phyloP scores from a whole-genome alignment of 208 protist species.

The Acanthamoeba quina region DNA sequence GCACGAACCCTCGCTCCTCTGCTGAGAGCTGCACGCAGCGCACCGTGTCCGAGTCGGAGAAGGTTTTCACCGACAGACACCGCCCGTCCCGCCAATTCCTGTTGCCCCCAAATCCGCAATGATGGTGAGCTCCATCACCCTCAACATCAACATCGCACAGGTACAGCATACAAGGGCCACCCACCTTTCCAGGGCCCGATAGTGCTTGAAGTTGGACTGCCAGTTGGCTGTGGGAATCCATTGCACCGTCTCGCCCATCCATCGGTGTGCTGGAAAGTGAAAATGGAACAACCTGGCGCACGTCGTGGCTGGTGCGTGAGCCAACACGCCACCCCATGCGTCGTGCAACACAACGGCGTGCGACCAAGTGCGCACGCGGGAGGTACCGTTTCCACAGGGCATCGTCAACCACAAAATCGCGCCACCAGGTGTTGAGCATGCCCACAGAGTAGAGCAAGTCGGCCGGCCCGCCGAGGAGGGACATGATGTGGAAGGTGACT shows the following conservation, averaged over 20 bases:
- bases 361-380: no score
- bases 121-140: background rate
- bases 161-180: no score
- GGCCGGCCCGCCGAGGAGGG: slow-evolving; percentile 7
- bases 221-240: slow-evolving; percentile 44
- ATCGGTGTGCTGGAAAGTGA: slow-evolving; percentile 43
- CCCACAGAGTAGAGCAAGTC: slow-evolving; percentile 45
- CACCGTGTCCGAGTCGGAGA: background rate
- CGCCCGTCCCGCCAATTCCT: slow-evolving; percentile 40
- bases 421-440: slow-evolving; percentile 56
- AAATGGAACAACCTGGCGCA: slow-evolving; percentile 35
- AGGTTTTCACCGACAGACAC: slow-evolving; percentile 12
- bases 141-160: background rate
- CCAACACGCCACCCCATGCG: background rate
- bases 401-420: slow-evolving; percentile 25
- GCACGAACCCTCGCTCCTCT: slow-evolving; percentile 4
- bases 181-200: slow-evolving; percentile 1
- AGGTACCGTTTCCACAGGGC: slow-evolving; percentile 42
- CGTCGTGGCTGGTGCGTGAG: background rate
- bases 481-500: slow-evolving; percentile 55
- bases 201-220: slow-evolving; percentile 47
- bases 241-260: slow-evolving; percentile 55
- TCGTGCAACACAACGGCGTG: background rate
- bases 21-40: slow-evolving; percentile 39
- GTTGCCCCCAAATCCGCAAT: background rate